These are phyloP conservation scores for Lupinus albus DNA, from an alignment of 306 rosid species.

Conservation along the genomic window DNA sequence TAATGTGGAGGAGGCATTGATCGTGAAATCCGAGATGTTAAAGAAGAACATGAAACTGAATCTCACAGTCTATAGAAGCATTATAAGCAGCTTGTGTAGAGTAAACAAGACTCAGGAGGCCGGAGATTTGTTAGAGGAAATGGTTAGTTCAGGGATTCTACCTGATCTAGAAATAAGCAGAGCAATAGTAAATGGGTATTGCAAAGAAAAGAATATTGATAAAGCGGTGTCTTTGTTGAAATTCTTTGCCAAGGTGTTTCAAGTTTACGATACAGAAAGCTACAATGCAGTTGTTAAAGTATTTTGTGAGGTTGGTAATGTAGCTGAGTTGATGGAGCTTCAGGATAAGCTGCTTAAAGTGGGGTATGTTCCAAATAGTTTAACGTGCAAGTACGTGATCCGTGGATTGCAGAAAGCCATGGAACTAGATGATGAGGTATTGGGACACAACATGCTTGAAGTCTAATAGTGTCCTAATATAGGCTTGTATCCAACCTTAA, in stretches of 20 bases:
- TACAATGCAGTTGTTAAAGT: conserved; percentile 64
- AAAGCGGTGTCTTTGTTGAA: conserved; percentile 69
- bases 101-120: conserved; percentile 58
- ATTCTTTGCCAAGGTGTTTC: conserved; percentile 62
- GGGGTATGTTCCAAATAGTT: conserved; percentile 72
- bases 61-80: conserved; percentile 52
- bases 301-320: conserved; percentile 57
- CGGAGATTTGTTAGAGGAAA: conserved; percentile 65
- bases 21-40: conserved; percentile 60
- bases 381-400: conserved; percentile 68
- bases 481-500: too few species aligned
- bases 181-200: conserved; percentile 61
- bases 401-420: conserved; percentile 61
- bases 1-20: conserved; percentile 58
- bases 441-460: too few species aligned
- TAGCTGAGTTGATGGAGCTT: conserved; percentile 64
- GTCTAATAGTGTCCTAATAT: too few species aligned
- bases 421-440: conserved; percentile 8
- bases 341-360: conserved; percentile 69
- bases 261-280: conserved; percentile 69
- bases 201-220: conserved; percentile 54
- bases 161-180: conserved; percentile 62
- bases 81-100: conserved; percentile 59
- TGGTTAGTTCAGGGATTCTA: conserved; percentile 53
- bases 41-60: conserved; percentile 45